Base-by-base conservation (phyloP, 768 basidiomycete species). In the Mycena belliarum region DNA sequence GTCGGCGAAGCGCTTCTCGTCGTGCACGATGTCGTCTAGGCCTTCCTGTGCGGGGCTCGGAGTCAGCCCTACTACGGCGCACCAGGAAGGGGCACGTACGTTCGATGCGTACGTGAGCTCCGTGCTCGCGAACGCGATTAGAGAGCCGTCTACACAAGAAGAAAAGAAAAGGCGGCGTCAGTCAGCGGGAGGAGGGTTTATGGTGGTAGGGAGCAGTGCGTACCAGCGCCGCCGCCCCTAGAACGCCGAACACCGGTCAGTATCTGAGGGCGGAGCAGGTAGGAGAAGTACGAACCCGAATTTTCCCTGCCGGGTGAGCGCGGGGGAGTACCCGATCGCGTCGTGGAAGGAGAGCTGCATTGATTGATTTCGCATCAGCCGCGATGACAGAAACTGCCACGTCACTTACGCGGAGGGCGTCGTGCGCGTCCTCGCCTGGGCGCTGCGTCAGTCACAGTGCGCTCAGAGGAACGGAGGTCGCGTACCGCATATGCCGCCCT, bases 301-400 rank as follows among this genome's bases (percentile, higher is more conserved):
- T 35, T 51, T 10, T 1, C 43, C 23, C 18, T 48, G 40, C 1
- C 12, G n/a, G 7, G 42, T 55, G 28, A 64, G 48, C 15, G 16
- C 23, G 8, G 60, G 60, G 2, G 60, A 62, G 38, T 40, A 62
- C 2, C 56, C 60, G 25, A 64, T 64, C 14, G 63, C 60, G 28
- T 64, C 63, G 37, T 64, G 63, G 45, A 64, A 64, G 11, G 60
- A 40, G 12, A 64, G 50, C 63, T 64, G 26, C 4, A 18, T 32
- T n/a, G n/a, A n/a, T n/a, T n/a, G n/a, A n/a, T n/a, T n/a, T n/a
- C n/a, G 29, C 12, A 6, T 32, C 29, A 32, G 29, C 29, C 29
- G 29, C 6, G 29, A 6, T 12, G 29, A 32, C 12, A 12, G 29
- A 32, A 12, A 32, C 7, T 6, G 29, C 12, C 12, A 32, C 29